Evolutionary conservation across 805 yeast genomes (phyloP).

Genomic region (Saccharomycopsis microspora): DNA sequence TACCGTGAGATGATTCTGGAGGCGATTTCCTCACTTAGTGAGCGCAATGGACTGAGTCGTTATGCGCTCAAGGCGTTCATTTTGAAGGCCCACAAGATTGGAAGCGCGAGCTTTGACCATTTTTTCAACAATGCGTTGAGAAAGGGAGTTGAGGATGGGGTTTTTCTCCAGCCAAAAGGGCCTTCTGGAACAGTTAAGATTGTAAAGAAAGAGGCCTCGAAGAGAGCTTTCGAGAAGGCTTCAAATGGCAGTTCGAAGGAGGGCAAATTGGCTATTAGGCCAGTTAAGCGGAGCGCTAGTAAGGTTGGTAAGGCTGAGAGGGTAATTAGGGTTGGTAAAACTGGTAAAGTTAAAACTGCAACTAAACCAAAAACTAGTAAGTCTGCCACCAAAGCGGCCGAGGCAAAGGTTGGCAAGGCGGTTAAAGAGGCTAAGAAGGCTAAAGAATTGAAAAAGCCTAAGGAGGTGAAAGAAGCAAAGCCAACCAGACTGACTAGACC

Average conservation of each 20-base stretch:
- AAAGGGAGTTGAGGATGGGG: constrained; percentile 71
- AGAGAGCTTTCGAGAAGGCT: constrained; percentile 25
- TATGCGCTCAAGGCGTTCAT: constrained; percentile 82
- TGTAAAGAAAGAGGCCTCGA: constrained; percentile 25
- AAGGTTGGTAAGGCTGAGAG: constrained; percentile 18
- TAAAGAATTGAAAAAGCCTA: constrained; percentile 17
- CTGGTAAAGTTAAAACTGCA: constrained; percentile 20
- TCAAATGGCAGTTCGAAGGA: neutral
- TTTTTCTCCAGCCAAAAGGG: constrained; percentile 77
- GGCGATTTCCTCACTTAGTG: constrained; percentile 61
- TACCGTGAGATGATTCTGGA: constrained; percentile 32
- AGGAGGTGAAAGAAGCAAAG: constrained; percentile 15
- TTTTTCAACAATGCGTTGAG: constrained; percentile 69
- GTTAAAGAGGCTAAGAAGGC: constrained; percentile 15
- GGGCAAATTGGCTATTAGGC: constrained; percentile 14
- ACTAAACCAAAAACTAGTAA: constrained; percentile 20
- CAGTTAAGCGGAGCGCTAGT: constrained; percentile 19
- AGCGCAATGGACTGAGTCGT: constrained; percentile 76
- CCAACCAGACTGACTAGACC: constrained; percentile 18
- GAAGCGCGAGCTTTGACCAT: constrained; percentile 57
- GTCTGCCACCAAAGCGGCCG: constrained; percentile 16
- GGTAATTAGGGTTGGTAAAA: constrained; percentile 2
- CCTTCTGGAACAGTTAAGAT: constrained; percentile 79
- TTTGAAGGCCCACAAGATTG: constrained; percentile 46
- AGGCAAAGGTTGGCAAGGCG: constrained; percentile 22